Conservation (phyloP, 306 rosid genomes). For the Trifolium dubium region DNA sequence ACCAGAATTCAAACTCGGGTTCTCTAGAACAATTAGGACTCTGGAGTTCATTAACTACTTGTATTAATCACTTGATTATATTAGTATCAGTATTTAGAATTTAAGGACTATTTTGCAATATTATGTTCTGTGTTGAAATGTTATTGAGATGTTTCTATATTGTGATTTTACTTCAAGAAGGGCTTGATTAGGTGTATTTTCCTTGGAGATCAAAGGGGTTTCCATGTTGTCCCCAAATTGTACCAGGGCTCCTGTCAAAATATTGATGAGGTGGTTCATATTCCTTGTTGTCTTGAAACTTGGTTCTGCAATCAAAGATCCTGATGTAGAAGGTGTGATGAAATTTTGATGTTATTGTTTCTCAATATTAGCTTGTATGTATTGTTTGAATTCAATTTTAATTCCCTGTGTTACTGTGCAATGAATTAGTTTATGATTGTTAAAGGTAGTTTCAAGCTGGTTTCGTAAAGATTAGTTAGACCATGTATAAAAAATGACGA, state of each 20-base stretch:
- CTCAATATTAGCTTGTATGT: neutral
- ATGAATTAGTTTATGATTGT: neutral
- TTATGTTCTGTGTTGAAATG: neutral
- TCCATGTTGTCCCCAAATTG: conserved; percentile 52
- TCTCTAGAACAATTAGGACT: no score
- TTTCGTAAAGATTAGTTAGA: neutral
- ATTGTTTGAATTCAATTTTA: conserved; percentile 7
- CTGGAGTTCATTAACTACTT: no score
- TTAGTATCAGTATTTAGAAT: neutral
- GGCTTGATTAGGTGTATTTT: conserved; percentile 34
- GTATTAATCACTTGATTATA: no score
- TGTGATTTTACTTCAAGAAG: conserved; percentile 25
- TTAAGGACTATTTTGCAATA: neutral
- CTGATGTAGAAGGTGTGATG: conserved; percentile 83
- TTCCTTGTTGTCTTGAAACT: conserved; percentile 50
- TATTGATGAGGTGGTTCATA: conserved; percentile 58
- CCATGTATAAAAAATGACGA: neutral
- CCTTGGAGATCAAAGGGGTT: conserved; percentile 44
- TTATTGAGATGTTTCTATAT: conserved; percentile 1
- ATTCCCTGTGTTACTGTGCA: neutral
- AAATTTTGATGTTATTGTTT: conserved; percentile 17
- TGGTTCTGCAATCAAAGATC: conserved; percentile 56
- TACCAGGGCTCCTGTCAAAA: conserved; percentile 52
- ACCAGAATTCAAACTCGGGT: no score
- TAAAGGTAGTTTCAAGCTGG: neutral